Percentiles rank a stretch among this genome's conserved stretches.
These are phyloP conservation scores for Corymbia calophylla DNA, from an alignment of 441 rosid genomes.

Conservation along the genomic window DNA sequence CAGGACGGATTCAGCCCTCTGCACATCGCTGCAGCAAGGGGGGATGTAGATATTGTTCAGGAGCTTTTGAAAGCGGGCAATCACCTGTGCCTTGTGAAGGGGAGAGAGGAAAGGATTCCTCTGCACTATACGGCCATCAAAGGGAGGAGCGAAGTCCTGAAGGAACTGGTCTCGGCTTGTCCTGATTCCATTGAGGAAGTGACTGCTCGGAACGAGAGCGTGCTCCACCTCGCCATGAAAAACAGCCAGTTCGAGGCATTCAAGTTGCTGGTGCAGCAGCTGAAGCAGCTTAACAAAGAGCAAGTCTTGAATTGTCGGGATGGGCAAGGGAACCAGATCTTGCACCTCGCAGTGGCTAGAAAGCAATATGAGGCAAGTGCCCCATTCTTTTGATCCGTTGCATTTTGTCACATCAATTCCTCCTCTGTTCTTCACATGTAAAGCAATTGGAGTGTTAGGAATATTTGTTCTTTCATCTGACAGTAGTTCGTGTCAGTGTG, in stretches of 20 bases:
- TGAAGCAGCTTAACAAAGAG: not conserved
- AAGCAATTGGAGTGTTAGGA: no score
- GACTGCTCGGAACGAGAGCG: not conserved
- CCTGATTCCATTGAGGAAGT: not conserved
- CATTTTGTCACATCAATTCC: no score
- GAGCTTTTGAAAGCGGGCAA: not conserved
- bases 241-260: not conserved
- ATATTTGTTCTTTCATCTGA: no score
- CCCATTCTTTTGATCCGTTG: no score
- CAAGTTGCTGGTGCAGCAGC: not conserved
- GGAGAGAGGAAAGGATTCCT: not conserved
- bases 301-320: not conserved
- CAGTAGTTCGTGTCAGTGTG: no score
- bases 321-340: not conserved
- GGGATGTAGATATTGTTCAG: not conserved
- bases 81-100: not conserved
- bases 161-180: not conserved
- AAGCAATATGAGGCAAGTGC: not conserved
- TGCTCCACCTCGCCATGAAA: not conserved
- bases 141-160: not conserved
- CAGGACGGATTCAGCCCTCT: not conserved
- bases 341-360: not conserved
- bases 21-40: not conserved
- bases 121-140: not conserved
- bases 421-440: no score